phyloP scores from a whole-genome alignment of 108 stramenopile genomes.

The Ochromonas danica region DNA sequence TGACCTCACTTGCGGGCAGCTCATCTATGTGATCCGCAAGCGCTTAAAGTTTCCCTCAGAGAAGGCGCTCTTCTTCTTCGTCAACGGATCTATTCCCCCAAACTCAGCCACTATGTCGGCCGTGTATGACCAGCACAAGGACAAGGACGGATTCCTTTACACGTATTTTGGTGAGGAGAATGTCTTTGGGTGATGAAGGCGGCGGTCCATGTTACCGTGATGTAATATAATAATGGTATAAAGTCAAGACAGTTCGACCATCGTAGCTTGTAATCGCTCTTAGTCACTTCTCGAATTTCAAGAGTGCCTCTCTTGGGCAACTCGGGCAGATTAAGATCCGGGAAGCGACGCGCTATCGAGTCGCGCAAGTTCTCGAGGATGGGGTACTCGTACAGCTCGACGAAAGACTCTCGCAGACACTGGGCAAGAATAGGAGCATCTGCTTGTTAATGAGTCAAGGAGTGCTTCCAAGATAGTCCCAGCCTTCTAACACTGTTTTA shows the following conservation, averaged over 20 bases:
- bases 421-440: slow-evolving; percentile 46
- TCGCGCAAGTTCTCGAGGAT: slow-evolving; percentile 77
- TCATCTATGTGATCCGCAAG: slow-evolving; percentile 97
- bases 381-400: slow-evolving; percentile 86
- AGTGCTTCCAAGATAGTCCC: slow-evolving; percentile 75
- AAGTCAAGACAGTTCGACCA: too few relatives aligned
- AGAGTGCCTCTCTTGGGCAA: slow-evolving; percentile 82
- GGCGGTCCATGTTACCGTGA: too few relatives aligned
- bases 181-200: slow-evolving; percentile 77
- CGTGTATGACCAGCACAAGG: slow-evolving; percentile 85
- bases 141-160: slow-evolving; percentile 94
- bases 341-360: slow-evolving; percentile 73
- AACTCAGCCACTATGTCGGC: slow-evolving; percentile 40
- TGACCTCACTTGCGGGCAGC: slow-evolving; percentile 93
- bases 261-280: slow-evolving; percentile 85
- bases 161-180: slow-evolving; percentile 95
- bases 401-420: slow-evolving; percentile 62
- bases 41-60: slow-evolving; percentile 77
- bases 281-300: slow-evolving; percentile 81
- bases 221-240: too few relatives aligned
- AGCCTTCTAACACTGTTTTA: slow-evolving; percentile 68
- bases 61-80: slow-evolving; percentile 65
- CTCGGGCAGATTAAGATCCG: slow-evolving; percentile 82
- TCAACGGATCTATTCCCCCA: slow-evolving; percentile 78
- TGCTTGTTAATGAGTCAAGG: slow-evolving; percentile 78